Base-by-base conservation (phyloP, 257 asterid genomes). In the Ophiorrhiza pumila region DNA sequence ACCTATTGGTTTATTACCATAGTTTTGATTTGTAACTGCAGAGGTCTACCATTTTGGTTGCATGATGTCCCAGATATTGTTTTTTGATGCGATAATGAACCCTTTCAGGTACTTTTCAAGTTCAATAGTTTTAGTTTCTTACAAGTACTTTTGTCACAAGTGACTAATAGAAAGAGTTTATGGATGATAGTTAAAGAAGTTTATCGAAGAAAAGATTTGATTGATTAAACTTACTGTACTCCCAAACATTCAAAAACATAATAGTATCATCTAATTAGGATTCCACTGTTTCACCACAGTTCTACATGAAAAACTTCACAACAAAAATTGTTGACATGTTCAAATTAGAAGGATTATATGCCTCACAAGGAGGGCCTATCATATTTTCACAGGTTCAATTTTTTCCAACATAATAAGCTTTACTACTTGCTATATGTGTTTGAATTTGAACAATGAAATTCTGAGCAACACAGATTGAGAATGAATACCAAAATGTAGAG, bases 321-420 rank as follows among this genome's bases (percentile, higher is more conserved):
- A 84, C 91, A 17, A 88, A 86, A 43, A 87, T 93, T 68, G 98
- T 93, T 78, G 63, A 79, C 59, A 23, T 93, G 85, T 80, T 93
- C 89, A 91, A 93, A 77, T 80, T 89, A 39, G 93, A 91, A 86
- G 83, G 85, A 1, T 41, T 93, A 64, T 93, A 72, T 73, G 97
- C 97, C 69, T 85, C 98, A 67, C 96, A 89, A 72, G 98, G 97
- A 53, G 98, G 98, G 12, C 98, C 98, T 1, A 89, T 91, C 52
- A 84, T 93, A 68, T 87, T 93, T 6, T 85, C 94, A 27, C 98
- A 93, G 96, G 98, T 93, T 59, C 0, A 17, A 12, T 27, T 43
- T 42, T 14, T 14, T 46, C 17, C 2, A 4, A 46, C 42, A 46
- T 25, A 64, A 47, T 37, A 23, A 61, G 66, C 5, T 34, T 11